Evolutionary conservation across 768 basidiomycete genomes (phyloP), one percentile per base, ranked within the genome.

Genomic region (Lepiota brunneoincarnata): DNA sequence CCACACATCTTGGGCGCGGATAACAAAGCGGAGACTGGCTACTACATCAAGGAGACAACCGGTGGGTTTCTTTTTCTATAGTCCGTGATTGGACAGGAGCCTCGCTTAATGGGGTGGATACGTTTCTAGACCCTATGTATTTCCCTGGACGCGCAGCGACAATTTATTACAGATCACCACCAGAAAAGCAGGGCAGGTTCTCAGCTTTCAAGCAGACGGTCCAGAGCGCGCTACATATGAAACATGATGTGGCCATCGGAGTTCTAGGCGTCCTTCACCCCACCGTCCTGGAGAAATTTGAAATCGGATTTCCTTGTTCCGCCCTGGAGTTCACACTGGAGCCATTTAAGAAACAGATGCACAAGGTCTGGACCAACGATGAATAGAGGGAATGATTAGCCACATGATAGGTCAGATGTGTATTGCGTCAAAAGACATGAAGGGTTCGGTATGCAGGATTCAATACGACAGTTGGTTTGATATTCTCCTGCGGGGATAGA

Each of bases 121-220:
- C 31, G 14, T 39, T 14, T 45, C 35, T 64, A 98, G 97, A 99
- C 71, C 80, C 89, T 5, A 89, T 90, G 53, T 99, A 87, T 76
- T 96, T 99, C 79, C 92, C 94, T 35, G 94, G 94, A 34, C 89
- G 96, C 28, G 93, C 93, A 1, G 97, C 97, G 3, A 88, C 81
- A 24, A 91, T 99, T 61, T 90, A 83, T 72, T 97, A 93, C 72
- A 87, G 97, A 42, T 72, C 82, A 23, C 74, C 75, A 7, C 70
- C 76, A 6, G 53, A 60, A 12, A 73, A 74, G 57, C 55, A 64
- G 37, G 61, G 64, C 53, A 63, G 58, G 12, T 59, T 77, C 47
- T 62, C 69, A 23, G 59, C 67, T 4, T 60, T 79, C 40, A 74
- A 75, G 62, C 69, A 76, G 47, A 71, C 69, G 24, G 70, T 86